These are phyloP conservation scores for Trichoderma arundinaceum DNA, from an alignment of 2,329 filamentous ascomycete genomes.

Conservation along the genomic window DNA sequence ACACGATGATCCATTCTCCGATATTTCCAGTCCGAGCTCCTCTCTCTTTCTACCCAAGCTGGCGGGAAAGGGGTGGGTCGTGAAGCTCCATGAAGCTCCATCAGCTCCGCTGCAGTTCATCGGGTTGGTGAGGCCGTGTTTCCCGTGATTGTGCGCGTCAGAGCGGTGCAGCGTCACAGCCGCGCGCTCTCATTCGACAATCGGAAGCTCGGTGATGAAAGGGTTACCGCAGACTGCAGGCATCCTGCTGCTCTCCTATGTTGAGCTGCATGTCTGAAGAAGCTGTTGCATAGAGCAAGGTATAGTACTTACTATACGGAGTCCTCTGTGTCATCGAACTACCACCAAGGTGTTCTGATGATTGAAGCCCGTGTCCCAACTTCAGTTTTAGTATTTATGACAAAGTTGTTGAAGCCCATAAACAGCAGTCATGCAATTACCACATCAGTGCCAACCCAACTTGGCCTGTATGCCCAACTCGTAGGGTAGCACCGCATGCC, in stretches of 20 bases:
- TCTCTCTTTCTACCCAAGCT: constrained; percentile 1
- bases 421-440: too few relatives aligned
- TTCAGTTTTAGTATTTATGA: too few relatives aligned
- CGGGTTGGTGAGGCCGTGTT: not conserved
- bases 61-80: constrained; percentile 15
- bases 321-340: too few relatives aligned
- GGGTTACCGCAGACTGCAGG: not conserved
- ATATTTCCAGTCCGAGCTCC: constrained; percentile 9
- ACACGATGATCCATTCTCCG: not conserved
- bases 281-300: too few relatives aligned
- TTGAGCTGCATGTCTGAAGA: too few relatives aligned
- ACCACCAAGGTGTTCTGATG: too few relatives aligned
- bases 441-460: too few relatives aligned
- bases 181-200: constrained; percentile 16
- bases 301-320: too few relatives aligned
- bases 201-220: constrained; percentile 20
- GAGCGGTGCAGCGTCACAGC: not conserved
- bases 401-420: too few relatives aligned
- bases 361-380: too few relatives aligned
- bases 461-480: not conserved
- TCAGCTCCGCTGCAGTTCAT: constrained; percentile 16
- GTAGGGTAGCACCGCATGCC: not conserved
- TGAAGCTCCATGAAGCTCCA: constrained; percentile 18
- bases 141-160: constrained; percentile 1
- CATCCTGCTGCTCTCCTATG: too few relatives aligned